Base-by-base conservation (phyloP, 495 filamentous ascomycete genomes). In the Friedmanniomyces endolithicus region DNA sequence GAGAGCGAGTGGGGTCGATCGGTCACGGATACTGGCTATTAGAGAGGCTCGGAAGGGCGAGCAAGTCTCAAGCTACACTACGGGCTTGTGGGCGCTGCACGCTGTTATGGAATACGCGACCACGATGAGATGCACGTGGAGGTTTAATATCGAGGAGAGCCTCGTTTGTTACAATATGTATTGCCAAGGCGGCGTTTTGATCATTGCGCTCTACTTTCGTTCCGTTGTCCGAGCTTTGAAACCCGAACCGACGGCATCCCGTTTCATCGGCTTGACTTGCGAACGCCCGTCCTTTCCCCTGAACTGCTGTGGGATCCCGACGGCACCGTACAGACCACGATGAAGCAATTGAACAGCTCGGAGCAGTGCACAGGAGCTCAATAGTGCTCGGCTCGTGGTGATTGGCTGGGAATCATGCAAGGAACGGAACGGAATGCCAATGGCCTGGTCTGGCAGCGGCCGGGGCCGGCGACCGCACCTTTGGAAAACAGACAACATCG, bases 1-100 rank as follows among this genome's bases (percentile, higher is more conserved):
- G 55, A 58, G 37, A 31, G 39, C 6, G 59, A 62, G 29, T 62
- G 59, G 59, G 59, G 59, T 0, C 34, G 39, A 33, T 11, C 17
- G 19, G 57, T 59, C 2, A 55, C 53, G 24, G 25, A 50, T 34
- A 52, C 49, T 23, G 49, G 49, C 14, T 52, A 40, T 29, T 52
- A 41, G 24, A 41, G 44, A 8, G 20, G 20, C 19, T 31, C 27
- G 27, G 9, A 4, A 31, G 27, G 27, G 4, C 27, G 27, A 4
- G 3, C 27, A 9, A 9, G 27, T 31, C 27, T 9, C 9, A 31
- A 9, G 9, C 27, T 31, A 9, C 9, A 31, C 4, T 31, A 3
- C 4, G 9, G 27, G 27, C 27, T 9, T 31, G 27, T 4, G 4
- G 27, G 9, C 4, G 3, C 27, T 31, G 27, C 27, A 31, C 27